Evolutionary conservation across 192 early-diverging fungal species (phyloP).

Genomic region (Podila epigama): DNA sequence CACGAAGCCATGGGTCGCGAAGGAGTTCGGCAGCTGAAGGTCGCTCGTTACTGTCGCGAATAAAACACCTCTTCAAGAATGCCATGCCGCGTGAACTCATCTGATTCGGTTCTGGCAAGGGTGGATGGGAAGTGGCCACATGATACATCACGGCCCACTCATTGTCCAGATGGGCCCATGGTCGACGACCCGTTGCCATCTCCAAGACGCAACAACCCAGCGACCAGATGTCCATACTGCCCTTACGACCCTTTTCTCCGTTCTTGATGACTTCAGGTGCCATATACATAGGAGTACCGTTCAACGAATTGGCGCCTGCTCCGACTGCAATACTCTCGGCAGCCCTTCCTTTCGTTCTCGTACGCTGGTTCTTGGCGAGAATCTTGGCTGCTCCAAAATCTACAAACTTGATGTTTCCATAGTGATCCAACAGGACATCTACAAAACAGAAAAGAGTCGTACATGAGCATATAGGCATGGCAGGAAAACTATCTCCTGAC

Average conservation of each 20-base stretch:
- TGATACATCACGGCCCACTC: slow-evolving; percentile 97
- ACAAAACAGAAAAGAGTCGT: neutral
- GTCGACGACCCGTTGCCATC: slow-evolving; percentile 88
- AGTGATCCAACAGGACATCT: slow-evolving; percentile 83
- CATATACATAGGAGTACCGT: slow-evolving; percentile 73
- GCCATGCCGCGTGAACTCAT: slow-evolving; percentile 72
- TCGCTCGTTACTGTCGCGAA: slow-evolving; percentile 69
- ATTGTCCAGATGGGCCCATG: slow-evolving; percentile 90
- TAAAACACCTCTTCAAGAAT: slow-evolving; percentile 84
- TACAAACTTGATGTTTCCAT: slow-evolving; percentile 82
- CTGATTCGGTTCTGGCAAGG: slow-evolving; percentile 75
- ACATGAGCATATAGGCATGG: neutral
- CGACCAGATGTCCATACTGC: slow-evolving; percentile 93
- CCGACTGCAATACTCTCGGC: slow-evolving; percentile 32
- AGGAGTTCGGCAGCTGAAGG: slow-evolving; percentile 80
- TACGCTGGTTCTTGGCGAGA: slow-evolving; percentile 75
- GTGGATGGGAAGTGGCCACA: slow-evolving; percentile 78
- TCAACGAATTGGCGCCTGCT: slow-evolving; percentile 68
- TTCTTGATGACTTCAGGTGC: slow-evolving; percentile 86
- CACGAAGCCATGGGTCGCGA: slow-evolving; percentile 73
- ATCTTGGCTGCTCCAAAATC: slow-evolving; percentile 94
- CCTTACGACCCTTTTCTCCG: slow-evolving; percentile 73
- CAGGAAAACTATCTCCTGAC: neutral
- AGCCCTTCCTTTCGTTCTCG: slow-evolving; percentile 53
- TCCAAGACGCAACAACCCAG: slow-evolving; percentile 91